Conservation (phyloP, 495 filamentous ascomycete species). For the Pseudomonodictys pantanalensis region DNA sequence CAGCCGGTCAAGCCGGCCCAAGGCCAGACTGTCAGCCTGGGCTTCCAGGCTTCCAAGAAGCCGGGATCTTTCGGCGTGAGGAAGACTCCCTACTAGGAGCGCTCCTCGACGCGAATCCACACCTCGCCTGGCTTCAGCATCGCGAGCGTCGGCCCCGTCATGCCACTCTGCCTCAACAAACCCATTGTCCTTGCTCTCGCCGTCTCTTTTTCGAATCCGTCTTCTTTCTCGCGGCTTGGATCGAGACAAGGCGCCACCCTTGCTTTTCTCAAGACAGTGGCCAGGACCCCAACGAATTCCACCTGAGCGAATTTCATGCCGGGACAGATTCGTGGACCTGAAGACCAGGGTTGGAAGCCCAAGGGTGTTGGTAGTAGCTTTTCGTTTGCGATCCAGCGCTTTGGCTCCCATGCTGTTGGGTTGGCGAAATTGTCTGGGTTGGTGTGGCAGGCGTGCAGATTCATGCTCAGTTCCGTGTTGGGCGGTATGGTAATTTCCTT, state of each 20-base stretch:
- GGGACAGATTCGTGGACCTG: slow-evolving; percentile 23
- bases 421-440: not conserved
- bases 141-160: slow-evolving; percentile 6
- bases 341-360: slow-evolving; percentile 20
- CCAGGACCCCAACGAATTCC: slow-evolving; percentile 23
- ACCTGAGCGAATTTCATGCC: slow-evolving; percentile 33
- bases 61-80: too few relatives aligned
- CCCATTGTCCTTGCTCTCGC: not conserved
- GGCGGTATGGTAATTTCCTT: slow-evolving; percentile 5
- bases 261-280: not conserved
- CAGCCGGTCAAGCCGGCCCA: too few relatives aligned
- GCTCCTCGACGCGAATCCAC: not conserved
- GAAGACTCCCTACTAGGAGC: too few relatives aligned
- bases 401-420: not conserved
- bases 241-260: not conserved
- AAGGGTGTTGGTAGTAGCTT: not conserved
- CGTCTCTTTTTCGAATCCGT: not conserved
- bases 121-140: slow-evolving; percentile 13
- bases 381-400: slow-evolving; percentile 25
- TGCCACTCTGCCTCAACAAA: slow-evolving; percentile 1
- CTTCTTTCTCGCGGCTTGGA: not conserved
- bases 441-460: slow-evolving; percentile 17
- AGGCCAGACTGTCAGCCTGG: too few relatives aligned
- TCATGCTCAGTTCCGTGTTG: not conserved
- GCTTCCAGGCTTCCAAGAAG: too few relatives aligned